phyloP scores from a whole-genome alignment of 2,329 filamentous ascomycete genomes.

The Fusarium sp. region DNA sequence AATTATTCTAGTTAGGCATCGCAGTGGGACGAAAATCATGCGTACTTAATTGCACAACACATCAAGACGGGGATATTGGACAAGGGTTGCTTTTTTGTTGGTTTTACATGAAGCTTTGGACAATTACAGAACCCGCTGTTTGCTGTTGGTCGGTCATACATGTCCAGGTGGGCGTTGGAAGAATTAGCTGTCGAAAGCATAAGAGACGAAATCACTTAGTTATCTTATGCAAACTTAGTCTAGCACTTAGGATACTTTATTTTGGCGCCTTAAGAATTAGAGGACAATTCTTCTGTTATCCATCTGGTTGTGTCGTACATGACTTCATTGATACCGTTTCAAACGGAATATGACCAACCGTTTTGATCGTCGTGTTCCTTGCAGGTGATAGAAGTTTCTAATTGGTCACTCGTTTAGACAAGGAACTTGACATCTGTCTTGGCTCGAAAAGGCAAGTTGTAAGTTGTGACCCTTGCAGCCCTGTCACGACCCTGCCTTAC shows the following conservation, averaged over 20 bases:
- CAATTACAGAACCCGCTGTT: background rate
- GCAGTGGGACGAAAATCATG: background rate
- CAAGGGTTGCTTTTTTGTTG: slow-evolving; percentile 10
- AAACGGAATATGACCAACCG: slow-evolving; percentile 5
- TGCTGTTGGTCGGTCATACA: background rate
- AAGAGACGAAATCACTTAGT: no score
- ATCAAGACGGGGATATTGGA: background rate
- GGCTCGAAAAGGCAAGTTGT: slow-evolving; percentile 19
- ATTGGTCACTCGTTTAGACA: slow-evolving; percentile 18
- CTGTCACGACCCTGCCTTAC: background rate
- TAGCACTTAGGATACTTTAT: no score
- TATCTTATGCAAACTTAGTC: no score
- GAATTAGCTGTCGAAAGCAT: no score
- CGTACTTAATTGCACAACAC: background rate
- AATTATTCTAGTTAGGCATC: background rate
- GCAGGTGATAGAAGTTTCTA: slow-evolving; percentile 12
- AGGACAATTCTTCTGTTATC: no score
- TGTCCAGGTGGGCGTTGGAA: no score
- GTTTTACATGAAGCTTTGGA: slow-evolving; percentile 1
- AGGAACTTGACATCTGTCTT: slow-evolving; percentile 7
- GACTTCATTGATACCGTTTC: slow-evolving; percentile 10
- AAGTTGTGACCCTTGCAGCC: slow-evolving; percentile 21
- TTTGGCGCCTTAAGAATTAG: no score
- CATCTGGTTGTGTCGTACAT: no score
- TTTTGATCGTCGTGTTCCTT: slow-evolving; percentile 27